Conservation (phyloP, 257 asterid genomes). For the Scutellaria galericulata region DNA sequence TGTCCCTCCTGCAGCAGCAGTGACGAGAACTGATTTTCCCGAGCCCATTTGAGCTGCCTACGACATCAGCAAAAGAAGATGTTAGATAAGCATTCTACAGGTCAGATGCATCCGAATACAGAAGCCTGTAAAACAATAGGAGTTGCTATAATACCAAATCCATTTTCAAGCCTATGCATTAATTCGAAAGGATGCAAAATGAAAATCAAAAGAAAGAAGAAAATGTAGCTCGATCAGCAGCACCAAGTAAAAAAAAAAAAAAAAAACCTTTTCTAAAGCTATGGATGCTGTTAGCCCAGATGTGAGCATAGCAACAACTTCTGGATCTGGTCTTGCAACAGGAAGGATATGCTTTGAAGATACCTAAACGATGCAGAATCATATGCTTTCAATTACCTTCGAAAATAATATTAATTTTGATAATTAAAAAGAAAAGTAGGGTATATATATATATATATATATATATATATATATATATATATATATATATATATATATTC, state of each 20-base stretch:
- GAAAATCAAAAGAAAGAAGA: constrained; percentile 13
- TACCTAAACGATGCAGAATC: constrained; percentile 56
- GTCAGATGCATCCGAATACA: constrained; percentile 9
- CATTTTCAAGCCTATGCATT: constrained; percentile 20
- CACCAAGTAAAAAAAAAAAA: not conserved
- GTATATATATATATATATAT: not conserved
- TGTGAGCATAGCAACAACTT: constrained; percentile 97
- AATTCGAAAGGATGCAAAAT: constrained; percentile 11
- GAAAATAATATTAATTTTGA: not conserved
- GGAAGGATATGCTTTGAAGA: constrained; percentile 86
- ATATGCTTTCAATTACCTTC: constrained; percentile 22
- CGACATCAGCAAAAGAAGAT: constrained; percentile 29
- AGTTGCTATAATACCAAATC: constrained; percentile 14
- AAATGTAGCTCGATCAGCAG: constrained; percentile 26
- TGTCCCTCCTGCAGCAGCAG: constrained; percentile 99
- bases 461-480: not conserved
- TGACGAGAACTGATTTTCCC: constrained; percentile 87
- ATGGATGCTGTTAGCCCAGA: constrained; percentile 97
- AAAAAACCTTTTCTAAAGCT: constrained; percentile 83
- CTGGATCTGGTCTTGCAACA: constrained; percentile 93
- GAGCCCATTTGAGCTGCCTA: constrained; percentile 93
- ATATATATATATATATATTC: not conserved
- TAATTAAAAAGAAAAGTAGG: not conserved
- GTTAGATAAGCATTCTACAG: constrained; percentile 20
- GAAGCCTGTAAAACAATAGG: constrained; percentile 17